Evolutionary conservation across 208 protist genomes (phyloP).

Genomic region (Trypanosoma congolense): DNA sequence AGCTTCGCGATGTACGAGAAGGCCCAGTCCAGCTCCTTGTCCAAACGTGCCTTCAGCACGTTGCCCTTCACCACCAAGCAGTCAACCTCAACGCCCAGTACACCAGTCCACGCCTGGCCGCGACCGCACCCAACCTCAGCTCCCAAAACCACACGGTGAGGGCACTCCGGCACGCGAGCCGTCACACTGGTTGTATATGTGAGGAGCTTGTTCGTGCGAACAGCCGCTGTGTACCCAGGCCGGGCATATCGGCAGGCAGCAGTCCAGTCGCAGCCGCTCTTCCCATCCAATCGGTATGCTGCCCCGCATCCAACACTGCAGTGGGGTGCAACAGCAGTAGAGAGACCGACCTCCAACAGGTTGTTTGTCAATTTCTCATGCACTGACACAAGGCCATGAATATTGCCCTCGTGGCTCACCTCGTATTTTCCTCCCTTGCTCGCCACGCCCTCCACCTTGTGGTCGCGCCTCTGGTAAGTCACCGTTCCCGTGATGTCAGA

Average conservation of each 20-base stretch:
- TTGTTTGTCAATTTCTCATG: constrained; percentile 68
- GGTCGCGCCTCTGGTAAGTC: constrained; percentile 34
- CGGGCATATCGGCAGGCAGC: constrained; percentile 45
- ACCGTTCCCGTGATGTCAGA: constrained; percentile 29
- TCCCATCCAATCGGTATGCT: constrained; percentile 40
- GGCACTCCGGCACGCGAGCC: constrained; percentile 24
- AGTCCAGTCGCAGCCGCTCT: constrained; percentile 58
- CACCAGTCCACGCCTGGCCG: constrained; percentile 23
- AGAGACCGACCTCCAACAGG: constrained; percentile 51
- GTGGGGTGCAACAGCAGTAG: constrained; percentile 41
- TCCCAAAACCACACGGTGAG: constrained; percentile 10
- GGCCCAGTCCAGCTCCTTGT: constrained; percentile 54
- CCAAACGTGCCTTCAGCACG: constrained; percentile 60
- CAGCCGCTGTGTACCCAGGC: constrained; percentile 31
- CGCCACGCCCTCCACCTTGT: constrained; percentile 51
- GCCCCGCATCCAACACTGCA: constrained; percentile 62
- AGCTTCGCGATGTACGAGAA: constrained; percentile 60
- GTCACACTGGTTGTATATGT: constrained; percentile 43
- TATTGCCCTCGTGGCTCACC: constrained; percentile 36
- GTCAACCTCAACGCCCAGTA: constrained; percentile 38
- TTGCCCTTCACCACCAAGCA: constrained; percentile 61
- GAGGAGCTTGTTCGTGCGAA: constrained; percentile 47
- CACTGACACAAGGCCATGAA: constrained; percentile 40
- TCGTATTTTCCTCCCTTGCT: constrained; percentile 24
- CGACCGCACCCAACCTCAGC: constrained; percentile 40